Evolutionary conservation across 1,284 basidiomycete genomes (phyloP).

Genomic region (Trametes sp.): DNA sequence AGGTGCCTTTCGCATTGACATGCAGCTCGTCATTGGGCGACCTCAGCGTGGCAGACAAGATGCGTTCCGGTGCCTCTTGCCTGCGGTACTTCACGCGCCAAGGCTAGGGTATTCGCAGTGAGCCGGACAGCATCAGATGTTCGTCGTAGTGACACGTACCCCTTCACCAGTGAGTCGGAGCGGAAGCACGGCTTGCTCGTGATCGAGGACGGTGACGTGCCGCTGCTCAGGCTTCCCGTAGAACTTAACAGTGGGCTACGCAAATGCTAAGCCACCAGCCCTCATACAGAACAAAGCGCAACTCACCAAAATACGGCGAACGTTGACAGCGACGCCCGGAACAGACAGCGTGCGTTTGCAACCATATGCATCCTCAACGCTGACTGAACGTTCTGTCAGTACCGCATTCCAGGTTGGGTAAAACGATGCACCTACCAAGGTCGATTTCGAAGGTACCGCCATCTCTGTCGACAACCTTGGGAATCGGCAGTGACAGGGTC

Average conservation of each 20-base stretch:
- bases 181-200: constrained; percentile 76
- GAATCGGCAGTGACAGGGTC: constrained; percentile 72
- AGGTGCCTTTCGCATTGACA: constrained; percentile 77
- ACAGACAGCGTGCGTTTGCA: constrained; percentile 84
- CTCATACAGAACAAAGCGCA: background rate
- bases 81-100: constrained; percentile 85
- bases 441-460: constrained; percentile 86
- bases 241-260: constrained; percentile 87
- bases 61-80: constrained; percentile 54
- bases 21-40: constrained; percentile 77
- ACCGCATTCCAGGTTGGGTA: too few relatives aligned
- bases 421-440: constrained; percentile 56
- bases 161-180: constrained; percentile 87
- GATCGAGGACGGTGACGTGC: constrained; percentile 77
- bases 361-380: constrained; percentile 88
- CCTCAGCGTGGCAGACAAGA: constrained; percentile 56
- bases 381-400: constrained; percentile 54
- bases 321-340: constrained; percentile 86
- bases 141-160: constrained; percentile 54
- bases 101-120: constrained; percentile 56
- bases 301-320: constrained; percentile 82
- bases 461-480: constrained; percentile 67
- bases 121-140: background rate
- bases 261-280: background rate
- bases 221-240: constrained; percentile 68